These are phyloP conservation scores for Cladosporium colombiae DNA, from an alignment of 2,329 filamentous ascomycete species.

Conservation along the genomic window DNA sequence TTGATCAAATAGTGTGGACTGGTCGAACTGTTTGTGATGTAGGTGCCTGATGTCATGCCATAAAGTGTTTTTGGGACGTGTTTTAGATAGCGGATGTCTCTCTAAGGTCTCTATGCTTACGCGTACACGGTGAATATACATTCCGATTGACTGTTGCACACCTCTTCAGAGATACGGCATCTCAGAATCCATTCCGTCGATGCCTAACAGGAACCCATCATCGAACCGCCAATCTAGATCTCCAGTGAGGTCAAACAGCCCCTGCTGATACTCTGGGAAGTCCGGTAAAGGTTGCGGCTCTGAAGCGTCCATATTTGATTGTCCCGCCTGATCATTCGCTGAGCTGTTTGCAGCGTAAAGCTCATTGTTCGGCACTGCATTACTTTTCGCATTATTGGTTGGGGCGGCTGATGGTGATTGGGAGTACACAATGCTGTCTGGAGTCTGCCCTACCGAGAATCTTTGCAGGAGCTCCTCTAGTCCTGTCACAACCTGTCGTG, in stretches of 20 bases:
- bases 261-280: neutral
- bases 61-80: too few species aligned
- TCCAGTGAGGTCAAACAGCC: slow-evolving; percentile 4
- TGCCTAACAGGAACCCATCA: neutral
- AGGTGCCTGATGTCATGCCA: too few species aligned
- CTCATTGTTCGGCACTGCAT: neutral
- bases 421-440: neutral
- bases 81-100: too few species aligned
- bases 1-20: too few species aligned
- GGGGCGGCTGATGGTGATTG: neutral
- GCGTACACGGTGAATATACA: too few species aligned
- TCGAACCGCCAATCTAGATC: slow-evolving; percentile 7
- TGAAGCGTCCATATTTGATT: neutral
- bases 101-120: too few species aligned
- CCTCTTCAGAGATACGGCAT: neutral
- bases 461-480: slow-evolving; percentile 1
- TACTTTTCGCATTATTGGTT: neutral
- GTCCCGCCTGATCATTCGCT: neutral
- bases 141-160: too few species aligned
- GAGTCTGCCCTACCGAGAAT: neutral
- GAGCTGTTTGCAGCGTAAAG: neutral
- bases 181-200: slow-evolving; percentile 5
- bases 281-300: neutral
- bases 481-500: slow-evolving; percentile 4
- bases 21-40: too few species aligned